phyloP scores from a whole-genome alignment of 805 yeast species.

The Lipomyces yamadae region DNA sequence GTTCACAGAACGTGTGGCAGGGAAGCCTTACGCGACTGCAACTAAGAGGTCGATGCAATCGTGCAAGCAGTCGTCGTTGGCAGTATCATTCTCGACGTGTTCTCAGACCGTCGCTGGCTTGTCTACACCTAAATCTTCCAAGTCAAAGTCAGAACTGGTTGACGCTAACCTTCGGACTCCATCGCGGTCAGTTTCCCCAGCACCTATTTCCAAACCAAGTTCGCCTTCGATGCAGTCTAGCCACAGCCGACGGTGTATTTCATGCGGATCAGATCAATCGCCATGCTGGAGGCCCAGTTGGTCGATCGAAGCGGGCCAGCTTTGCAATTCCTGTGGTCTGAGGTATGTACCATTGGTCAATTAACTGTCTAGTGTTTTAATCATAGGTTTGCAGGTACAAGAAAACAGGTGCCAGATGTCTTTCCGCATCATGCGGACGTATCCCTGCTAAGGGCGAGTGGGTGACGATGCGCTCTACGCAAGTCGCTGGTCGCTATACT shows the following conservation, averaged over 20 bases:
- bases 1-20: conserved; percentile 28
- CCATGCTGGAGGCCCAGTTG: conserved; percentile 99
- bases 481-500: conserved; percentile 43
- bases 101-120: conserved; percentile 6
- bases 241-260: conserved; percentile 66
- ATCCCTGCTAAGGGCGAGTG: conserved; percentile 98
- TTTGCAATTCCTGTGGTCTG: conserved; percentile 95
- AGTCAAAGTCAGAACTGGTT: conserved; percentile 1
- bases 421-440: conserved; percentile 72
- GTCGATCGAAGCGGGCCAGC: conserved; percentile 88
- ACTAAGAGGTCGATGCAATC: conserved; percentile 1
- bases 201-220: conserved; percentile 19
- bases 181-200: conserved; percentile 23
- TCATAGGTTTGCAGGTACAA: conserved; percentile 61
- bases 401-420: conserved; percentile 90
- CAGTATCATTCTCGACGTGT: conserved; percentile 6
- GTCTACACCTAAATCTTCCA: conserved; percentile 10
- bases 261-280: conserved; percentile 87
- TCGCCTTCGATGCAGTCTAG: conserved; percentile 18
- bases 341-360: conserved; percentile 37
- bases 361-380: background rate
- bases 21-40: conserved; percentile 21
- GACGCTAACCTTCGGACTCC: conserved; percentile 27
- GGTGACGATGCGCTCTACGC: conserved; percentile 62
- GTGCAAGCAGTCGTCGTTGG: background rate